Evolutionary conservation across 2,329 filamentous ascomycete genomes (phyloP).

Genomic region (Madurella fahalii): DNA sequence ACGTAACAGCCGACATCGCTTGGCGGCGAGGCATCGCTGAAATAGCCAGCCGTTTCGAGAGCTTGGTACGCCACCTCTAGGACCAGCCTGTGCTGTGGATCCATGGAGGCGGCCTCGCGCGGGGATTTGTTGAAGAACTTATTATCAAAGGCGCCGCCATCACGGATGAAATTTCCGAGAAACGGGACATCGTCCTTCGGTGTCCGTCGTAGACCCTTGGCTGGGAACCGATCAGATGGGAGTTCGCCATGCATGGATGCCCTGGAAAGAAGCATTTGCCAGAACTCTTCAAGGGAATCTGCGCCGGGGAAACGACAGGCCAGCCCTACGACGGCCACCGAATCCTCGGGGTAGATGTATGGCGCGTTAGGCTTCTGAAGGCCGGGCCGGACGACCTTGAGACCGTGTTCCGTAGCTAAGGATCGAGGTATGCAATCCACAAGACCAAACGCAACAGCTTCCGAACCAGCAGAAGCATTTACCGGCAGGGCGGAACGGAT

Average conservation of each 20-base stretch:
- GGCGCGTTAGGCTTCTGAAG: too few species aligned
- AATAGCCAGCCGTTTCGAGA: constrained; percentile 29
- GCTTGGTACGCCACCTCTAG: constrained; percentile 41
- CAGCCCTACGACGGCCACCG: constrained; percentile 37
- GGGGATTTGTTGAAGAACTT: constrained; percentile 39
- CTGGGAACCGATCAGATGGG: constrained; percentile 26
- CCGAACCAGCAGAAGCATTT: too few species aligned
- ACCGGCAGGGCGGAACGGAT: too few species aligned
- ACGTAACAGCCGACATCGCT: constrained; percentile 35
- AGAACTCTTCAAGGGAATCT: constrained; percentile 32
- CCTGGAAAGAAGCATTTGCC: constrained; percentile 28
- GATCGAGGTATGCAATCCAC: too few species aligned
- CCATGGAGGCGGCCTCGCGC: constrained; percentile 37
- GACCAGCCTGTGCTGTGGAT: constrained; percentile 40
- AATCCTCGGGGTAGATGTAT: background rate
- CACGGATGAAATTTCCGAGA: constrained; percentile 26
- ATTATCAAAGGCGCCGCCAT: constrained; percentile 34
- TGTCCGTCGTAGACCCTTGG: background rate
- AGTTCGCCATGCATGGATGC: constrained; percentile 20
- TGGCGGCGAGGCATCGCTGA: constrained; percentile 24
- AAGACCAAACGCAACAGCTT: too few species aligned
- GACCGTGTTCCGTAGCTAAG: background rate
- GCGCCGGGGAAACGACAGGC: constrained; percentile 32
- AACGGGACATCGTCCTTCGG: background rate
- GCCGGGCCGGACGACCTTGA: background rate